Conservation (phyloP, 2,329 filamentous ascomycete species). For the Monosporascus sp. region DNA sequence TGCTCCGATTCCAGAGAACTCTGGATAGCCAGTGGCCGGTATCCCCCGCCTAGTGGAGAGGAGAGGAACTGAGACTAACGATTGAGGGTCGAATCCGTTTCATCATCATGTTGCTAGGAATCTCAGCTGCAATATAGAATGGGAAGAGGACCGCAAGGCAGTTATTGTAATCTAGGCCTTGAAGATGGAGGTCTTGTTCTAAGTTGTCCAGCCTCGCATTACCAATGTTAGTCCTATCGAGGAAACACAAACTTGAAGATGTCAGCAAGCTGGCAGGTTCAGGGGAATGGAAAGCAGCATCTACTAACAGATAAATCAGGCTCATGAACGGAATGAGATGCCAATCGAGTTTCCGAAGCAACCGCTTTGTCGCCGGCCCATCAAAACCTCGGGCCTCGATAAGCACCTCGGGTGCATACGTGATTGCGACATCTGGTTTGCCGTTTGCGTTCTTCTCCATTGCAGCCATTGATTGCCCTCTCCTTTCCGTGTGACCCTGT, state of each 20-base stretch:
- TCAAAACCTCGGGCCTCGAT: conserved; percentile 21
- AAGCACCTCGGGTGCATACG: background rate
- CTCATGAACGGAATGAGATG: conserved; percentile 56
- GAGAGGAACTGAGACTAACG: background rate
- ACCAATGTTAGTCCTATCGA: conserved; percentile 46
- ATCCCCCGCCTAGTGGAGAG: too few species aligned
- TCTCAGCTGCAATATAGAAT: conserved; percentile 58
- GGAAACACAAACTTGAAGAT: conserved; percentile 40
- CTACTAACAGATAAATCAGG: conserved; percentile 47
- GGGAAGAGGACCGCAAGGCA: conserved; percentile 57
- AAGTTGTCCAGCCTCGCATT: conserved; percentile 34
- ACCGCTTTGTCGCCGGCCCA: conserved; percentile 38
- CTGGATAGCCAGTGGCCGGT: too few species aligned
- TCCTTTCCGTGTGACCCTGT: too few species aligned
- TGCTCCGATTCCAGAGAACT: too few species aligned
- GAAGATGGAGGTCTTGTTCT: conserved; percentile 40
- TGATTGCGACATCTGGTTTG: too few species aligned
- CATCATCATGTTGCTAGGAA: conserved; percentile 56
- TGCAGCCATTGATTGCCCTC: too few species aligned
- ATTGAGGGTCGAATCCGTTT: conserved; percentile 56
- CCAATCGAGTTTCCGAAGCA: conserved; percentile 50
- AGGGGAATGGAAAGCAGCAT: background rate
- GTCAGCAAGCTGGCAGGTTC: background rate
- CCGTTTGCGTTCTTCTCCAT: too few species aligned
- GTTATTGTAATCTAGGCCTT: conserved; percentile 58